phyloP scores from a whole-genome alignment of 2,329 filamentous ascomycete genomes.

The Rhynchosporium agropyri region DNA sequence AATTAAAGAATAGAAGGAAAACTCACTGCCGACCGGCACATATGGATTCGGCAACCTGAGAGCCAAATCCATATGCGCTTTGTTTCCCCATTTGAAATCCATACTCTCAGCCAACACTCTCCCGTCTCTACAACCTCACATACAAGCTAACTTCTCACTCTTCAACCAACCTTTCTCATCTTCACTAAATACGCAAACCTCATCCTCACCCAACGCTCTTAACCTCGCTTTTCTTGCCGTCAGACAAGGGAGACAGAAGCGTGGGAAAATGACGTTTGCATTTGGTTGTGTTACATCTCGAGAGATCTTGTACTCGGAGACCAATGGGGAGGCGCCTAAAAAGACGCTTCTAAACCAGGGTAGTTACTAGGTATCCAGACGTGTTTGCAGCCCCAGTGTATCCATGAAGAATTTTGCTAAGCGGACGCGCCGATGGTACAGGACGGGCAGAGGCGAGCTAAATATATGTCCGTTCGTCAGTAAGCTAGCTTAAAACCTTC shows the following conservation, averaged over 20 bases:
- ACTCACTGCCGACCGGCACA: neutral
- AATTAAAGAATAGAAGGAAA: neutral
- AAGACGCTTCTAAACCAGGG: neutral
- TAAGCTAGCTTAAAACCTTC: neutral
- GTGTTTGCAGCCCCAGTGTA: neutral
- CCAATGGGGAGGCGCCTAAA: neutral
- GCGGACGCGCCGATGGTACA: neutral
- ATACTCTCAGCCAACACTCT: neutral
- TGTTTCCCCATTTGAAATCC: neutral
- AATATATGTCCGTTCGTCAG: neutral
- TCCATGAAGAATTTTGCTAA: neutral
- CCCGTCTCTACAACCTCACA: constrained; percentile 2
- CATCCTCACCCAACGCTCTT: neutral
- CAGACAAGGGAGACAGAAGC: neutral
- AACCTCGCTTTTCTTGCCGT: neutral
- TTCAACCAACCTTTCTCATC: neutral
- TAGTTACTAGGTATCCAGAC: neutral
- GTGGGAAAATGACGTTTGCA: neutral
- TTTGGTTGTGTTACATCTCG: neutral
- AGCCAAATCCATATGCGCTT: neutral
- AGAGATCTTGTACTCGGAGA: neutral
- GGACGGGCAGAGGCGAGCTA: neutral
- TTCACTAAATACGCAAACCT: neutral
- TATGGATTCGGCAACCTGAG: constrained; percentile 3
- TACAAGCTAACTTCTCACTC: neutral